Evolutionary conservation across 495 filamentous ascomycete genomes (phyloP).

Genomic region (Friedmanniomyces endolithicus): DNA sequence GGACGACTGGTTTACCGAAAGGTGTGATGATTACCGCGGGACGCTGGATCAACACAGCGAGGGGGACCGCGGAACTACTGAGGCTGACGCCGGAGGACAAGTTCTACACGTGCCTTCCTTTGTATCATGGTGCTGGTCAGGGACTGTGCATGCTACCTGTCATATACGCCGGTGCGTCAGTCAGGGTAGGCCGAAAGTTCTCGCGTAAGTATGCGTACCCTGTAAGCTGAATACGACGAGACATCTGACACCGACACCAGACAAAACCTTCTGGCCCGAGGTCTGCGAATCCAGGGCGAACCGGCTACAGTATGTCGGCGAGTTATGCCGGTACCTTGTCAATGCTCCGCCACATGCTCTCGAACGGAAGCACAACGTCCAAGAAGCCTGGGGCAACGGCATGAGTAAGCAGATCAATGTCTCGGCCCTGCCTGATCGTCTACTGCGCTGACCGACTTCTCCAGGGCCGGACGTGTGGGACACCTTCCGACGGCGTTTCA

Average conservation of each 20-base stretch:
- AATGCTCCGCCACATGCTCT: slow-evolving; percentile 55
- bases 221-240: not conserved
- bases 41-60: slow-evolving; percentile 6
- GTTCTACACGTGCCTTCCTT: slow-evolving; percentile 86
- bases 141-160: slow-evolving; percentile 39
- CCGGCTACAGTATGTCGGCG: slow-evolving; percentile 88
- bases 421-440: not conserved
- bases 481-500: slow-evolving; percentile 77
- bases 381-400: slow-evolving; percentile 83
- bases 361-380: slow-evolving; percentile 65
- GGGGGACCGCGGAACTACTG: slow-evolving; percentile 25
- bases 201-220: slow-evolving; percentile 32
- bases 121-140: slow-evolving; percentile 68
- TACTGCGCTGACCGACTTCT: not conserved
- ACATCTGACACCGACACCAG: not conserved
- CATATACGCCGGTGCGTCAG: slow-evolving; percentile 48
- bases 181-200: slow-evolving; percentile 69
- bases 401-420: slow-evolving; percentile 37
- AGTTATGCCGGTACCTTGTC: slow-evolving; percentile 84
- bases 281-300: slow-evolving; percentile 63
- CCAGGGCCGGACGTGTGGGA: slow-evolving; percentile 71
- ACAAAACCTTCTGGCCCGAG: slow-evolving; percentile 71
- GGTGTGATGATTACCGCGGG: slow-evolving; percentile 54
- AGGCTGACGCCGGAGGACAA: slow-evolving; percentile 47
- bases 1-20: slow-evolving; percentile 87